Conservation (phyloP, 2,329 filamentous ascomycete genomes). For the Pseudocercospora fuligena region DNA sequence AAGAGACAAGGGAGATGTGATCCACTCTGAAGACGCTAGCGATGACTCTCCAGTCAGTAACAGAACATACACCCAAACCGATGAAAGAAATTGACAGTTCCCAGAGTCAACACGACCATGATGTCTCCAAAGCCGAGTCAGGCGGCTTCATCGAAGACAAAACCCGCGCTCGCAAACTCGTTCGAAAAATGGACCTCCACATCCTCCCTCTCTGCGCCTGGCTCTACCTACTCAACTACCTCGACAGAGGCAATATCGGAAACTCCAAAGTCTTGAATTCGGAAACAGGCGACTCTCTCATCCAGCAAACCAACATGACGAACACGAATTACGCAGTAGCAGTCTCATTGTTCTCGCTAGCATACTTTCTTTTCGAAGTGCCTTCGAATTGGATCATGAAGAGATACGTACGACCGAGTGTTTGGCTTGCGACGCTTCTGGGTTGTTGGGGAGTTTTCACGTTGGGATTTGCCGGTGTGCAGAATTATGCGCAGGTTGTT, state of each 20-base stretch:
- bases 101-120: constrained; percentile 3
- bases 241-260: constrained; percentile 48
- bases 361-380: constrained; percentile 41
- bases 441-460: constrained; percentile 47
- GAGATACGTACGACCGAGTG: constrained; percentile 43
- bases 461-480: constrained; percentile 44
- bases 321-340: constrained; percentile 61
- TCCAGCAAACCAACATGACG: constrained; percentile 65
- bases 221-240: constrained; percentile 33
- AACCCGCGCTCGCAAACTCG: constrained; percentile 27
- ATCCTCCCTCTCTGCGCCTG: constrained; percentile 34
- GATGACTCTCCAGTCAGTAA: constrained; percentile 16
- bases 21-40: constrained; percentile 22
- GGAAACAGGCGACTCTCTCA: constrained; percentile 64
- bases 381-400: constrained; percentile 49
- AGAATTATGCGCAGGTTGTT: constrained; percentile 42
- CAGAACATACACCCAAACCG: not conserved
- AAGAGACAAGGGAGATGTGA: constrained; percentile 16
- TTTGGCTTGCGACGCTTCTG: constrained; percentile 47
- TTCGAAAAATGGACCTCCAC: constrained; percentile 32
- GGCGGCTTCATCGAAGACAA: constrained; percentile 31
- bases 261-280: constrained; percentile 65
- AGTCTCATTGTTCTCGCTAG: constrained; percentile 41
- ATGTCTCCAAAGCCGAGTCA: constrained; percentile 6
- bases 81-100: not conserved